Base-by-base conservation (phyloP, 768 basidiomycete genomes). In the Phaeotremella fagi region DNA sequence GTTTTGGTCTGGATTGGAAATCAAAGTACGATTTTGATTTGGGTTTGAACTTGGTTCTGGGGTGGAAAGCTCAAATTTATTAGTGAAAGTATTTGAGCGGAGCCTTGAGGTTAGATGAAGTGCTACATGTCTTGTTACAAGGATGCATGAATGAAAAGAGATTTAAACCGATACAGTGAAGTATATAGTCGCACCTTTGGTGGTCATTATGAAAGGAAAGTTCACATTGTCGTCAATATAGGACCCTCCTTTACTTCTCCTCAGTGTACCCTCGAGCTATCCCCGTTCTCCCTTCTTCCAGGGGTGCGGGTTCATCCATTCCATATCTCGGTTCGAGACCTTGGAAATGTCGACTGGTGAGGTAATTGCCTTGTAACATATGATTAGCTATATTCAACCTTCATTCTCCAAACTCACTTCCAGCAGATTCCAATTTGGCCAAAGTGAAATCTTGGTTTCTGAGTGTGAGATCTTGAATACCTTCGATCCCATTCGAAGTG, bases 281-380 rank as follows among this genome's bases (percentile, higher is more conserved):
- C 4, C 94, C 94, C 60, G 82, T 87, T 42, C 90, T 77, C 0
- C 94, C 94, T 72, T 94, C 87, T 75, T 95, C 89, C 54, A 98
- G 73, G 35, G 85, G 72, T 57, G 86, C 82, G 0, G 92, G 91
- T 1, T 78, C 80, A 64, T 94, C 88, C 70, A 87, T 78, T 0
- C 88, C 90, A 11, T 85, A 63, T 7, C 86, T 80, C 20, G 82
- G 75, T 54, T 97, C 92, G 23, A 97, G 77, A 1, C 94, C 94
- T 37, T 80, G 82, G 75, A 86, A 98, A 0, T 81, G 82, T 43
- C 91, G 81, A 15, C 77, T 76, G 25, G 85, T 82, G 16, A 95
- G 76, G 75, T 86, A 90, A 64, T 82, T 79, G 36, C 81, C 89
- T 83, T 56, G 49, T 14, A 28, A 48, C 35, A 43, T 55, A 20